Evolutionary conservation across 352 stramenopile species (phyloP), one percentile per base, ranked within the genome.

Genomic region (Globisporangium middletonii): DNA sequence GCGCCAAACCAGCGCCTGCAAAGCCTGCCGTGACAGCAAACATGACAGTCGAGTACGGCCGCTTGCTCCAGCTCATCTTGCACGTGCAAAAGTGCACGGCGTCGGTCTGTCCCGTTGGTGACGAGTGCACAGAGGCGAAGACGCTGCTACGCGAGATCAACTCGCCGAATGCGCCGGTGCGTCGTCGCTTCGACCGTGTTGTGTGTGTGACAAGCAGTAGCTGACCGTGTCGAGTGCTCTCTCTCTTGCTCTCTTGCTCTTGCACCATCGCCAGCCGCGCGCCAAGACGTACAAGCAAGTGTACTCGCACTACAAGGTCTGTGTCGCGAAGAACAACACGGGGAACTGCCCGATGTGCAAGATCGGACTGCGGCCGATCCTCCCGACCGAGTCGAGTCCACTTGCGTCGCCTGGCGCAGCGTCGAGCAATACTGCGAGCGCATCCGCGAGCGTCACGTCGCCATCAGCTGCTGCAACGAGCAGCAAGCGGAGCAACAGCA

Each of bases 271-370:
- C 26, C 46, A 87, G 77, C 71, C 63, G 23, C 82, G 82, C n/a
- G 85, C 83, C 2, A 87, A 90, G 53, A 95, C 85, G 16, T 93
- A 89, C 75, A 88, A 90, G 53, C 82, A 95, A 69, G 79, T 95
- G 12, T 93, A 85, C 28, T 64, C 73, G 0, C 85, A 95, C 64
- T 84, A 89, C 73, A 92, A 95, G 53, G 73, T 80, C 19, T 95
- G 85, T 55, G 4, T 89, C 11, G 70, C 73, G 41, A 92, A 89
- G 65, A 90, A 87, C 48, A 91, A 87, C 58, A 92, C 81, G 9
- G 59, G 63, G 5, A 92, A 82, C 53, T 95, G 85, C 48, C 83
- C 85, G 1, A 89, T 95, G 77, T 95, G 85, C 64, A 90, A 86
- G 53, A 90, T 95, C 49, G 81, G 83, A 2, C 50, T 92, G 43